Conservation (phyloP, 345 rosid species). For the Barbarea vulgaris region DNA sequence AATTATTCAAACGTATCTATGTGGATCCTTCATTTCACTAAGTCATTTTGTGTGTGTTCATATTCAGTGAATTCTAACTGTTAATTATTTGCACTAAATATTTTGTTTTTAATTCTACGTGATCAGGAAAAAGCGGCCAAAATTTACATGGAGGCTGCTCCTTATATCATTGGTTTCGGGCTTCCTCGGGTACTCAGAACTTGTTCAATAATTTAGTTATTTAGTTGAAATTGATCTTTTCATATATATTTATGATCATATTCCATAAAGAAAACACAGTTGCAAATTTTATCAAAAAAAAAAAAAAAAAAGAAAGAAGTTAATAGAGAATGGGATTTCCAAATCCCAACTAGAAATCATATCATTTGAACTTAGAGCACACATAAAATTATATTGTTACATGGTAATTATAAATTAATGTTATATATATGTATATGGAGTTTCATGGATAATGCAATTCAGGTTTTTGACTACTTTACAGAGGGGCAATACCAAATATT, state of each 20-base stretch:
- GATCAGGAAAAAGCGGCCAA: conserved; percentile 49
- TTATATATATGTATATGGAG: not conserved
- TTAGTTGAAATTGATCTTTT: not conserved
- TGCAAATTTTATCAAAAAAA: not conserved
- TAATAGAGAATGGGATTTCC: not conserved
- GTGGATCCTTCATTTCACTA: not conserved
- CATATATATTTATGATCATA: not conserved
- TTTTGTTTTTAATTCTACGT: conserved; percentile 16
- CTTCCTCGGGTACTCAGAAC: conserved; percentile 49
- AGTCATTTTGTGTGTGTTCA: not conserved
- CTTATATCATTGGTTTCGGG: conserved; percentile 52
- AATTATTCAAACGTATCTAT: not conserved
- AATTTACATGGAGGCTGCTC: conserved; percentile 49
- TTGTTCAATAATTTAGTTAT: not conserved
- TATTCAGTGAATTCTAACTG: not conserved
- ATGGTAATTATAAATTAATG: not conserved
- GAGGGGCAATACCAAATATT: conserved; percentile 39
- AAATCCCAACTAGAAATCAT: not conserved
- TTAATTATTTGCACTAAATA: not conserved
- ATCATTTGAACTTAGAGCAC: not conserved
- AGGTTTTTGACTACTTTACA: conserved; percentile 13
- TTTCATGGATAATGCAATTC: not conserved
- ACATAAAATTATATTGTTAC: not conserved
- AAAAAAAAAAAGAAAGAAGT: too few species aligned
- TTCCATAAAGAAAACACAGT: not conserved